Percentiles rank a stretch among this genome's conserved stretches.
Evolutionary conservation across 2,329 filamentous ascomycete species (phyloP).

Genomic region (Shiraia sp.): DNA sequence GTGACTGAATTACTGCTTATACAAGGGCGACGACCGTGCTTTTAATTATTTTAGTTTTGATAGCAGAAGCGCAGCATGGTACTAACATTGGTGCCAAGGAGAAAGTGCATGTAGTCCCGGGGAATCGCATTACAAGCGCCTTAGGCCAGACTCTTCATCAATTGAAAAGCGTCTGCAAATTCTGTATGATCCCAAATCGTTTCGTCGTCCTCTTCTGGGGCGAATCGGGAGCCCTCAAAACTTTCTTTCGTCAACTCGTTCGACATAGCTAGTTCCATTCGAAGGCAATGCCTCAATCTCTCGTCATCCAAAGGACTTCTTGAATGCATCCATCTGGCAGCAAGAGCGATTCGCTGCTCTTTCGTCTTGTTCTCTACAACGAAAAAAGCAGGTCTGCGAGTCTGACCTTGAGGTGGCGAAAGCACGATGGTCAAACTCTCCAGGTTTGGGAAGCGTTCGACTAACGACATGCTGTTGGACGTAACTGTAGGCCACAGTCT

Average conservation of each 20-base stretch:
- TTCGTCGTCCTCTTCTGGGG: neutral
- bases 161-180: neutral
- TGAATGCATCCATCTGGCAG: conserved; percentile 28
- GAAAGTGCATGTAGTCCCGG: neutral
- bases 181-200: neutral
- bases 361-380: conserved; percentile 26
- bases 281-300: conserved; percentile 25
- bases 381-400: conserved; percentile 33
- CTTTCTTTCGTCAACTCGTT: conserved; percentile 13
- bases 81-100: too few relatives aligned
- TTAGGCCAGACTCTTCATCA: neutral
- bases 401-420: conserved; percentile 18
- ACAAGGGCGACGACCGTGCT: too few relatives aligned
- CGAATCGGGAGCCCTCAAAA: conserved; percentile 14
- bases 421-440: conserved; percentile 29
- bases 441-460: conserved; percentile 28
- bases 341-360: conserved; percentile 30
- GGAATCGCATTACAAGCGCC: neutral
- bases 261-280: conserved; percentile 28
- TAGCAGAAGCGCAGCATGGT: too few relatives aligned
- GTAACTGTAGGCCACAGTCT: conserved; percentile 35
- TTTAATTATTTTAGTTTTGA: too few relatives aligned
- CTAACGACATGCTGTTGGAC: conserved; percentile 13
- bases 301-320: conserved; percentile 25
- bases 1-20: too few relatives aligned